These are phyloP conservation scores for Spatholobus suberectus DNA, from an alignment of 306 rosid species.

Conservation along the genomic window DNA sequence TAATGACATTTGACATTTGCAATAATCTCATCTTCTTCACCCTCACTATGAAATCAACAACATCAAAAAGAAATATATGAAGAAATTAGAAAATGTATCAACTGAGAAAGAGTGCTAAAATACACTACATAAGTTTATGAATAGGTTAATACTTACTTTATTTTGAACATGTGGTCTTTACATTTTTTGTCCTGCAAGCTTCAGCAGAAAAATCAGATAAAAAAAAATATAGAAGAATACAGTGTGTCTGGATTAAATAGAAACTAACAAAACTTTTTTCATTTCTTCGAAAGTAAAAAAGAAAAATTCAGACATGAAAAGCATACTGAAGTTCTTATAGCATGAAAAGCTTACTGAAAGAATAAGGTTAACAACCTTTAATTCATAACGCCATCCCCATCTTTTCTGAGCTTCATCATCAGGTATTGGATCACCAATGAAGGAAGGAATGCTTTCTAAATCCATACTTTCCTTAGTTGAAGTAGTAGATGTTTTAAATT, in stretches of 20 bases:
- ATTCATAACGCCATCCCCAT: constrained; percentile 95
- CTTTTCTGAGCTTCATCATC: constrained; percentile 78
- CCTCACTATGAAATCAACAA: constrained; percentile 60
- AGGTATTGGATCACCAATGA: constrained; percentile 84
- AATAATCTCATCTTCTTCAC: constrained; percentile 76
- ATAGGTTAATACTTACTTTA: constrained; percentile 62
- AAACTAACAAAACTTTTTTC: constrained; percentile 4
- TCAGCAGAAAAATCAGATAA: constrained; percentile 42
- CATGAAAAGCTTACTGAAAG: constrained; percentile 28
- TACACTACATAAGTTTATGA: not conserved
- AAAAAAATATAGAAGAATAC: constrained; percentile 3
- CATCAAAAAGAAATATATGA: constrained; percentile 6
- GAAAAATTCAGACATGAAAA: not conserved
- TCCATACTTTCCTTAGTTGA: constrained; percentile 28
- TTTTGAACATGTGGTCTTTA: constrained; percentile 44
- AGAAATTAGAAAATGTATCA: constrained; percentile 31
- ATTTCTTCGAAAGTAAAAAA: not conserved
- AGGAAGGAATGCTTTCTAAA: constrained; percentile 42
- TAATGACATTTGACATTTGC: constrained; percentile 80
- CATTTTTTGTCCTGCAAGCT: constrained; percentile 65
- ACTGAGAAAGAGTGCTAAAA: constrained; percentile 6
- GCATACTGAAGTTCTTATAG: not conserved
- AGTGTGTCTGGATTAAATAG: not conserved
- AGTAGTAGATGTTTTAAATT: constrained; percentile 39
- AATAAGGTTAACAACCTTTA: constrained; percentile 66